Conservation (phyloP, 2,329 filamentous ascomycete species). For the Neonectria faginata region DNA sequence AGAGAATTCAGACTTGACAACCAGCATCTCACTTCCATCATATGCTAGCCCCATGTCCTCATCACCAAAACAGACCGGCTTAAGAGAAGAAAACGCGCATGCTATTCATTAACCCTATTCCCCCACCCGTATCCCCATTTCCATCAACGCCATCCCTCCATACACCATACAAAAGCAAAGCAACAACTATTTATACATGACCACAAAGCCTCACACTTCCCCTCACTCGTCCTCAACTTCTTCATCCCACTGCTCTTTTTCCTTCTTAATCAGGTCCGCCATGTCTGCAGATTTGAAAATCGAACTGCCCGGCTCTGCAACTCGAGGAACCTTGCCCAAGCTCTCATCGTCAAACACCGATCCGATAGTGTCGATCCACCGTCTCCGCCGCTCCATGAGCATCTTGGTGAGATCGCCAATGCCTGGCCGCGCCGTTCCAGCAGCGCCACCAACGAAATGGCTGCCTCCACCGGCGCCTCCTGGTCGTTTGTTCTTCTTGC, state of each 20-base stretch:
- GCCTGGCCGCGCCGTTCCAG: slow-evolving; percentile 76
- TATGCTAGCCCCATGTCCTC: too few species aligned
- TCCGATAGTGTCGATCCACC: slow-evolving; percentile 92
- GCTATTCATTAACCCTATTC: slow-evolving; percentile 28
- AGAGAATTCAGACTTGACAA: not conserved
- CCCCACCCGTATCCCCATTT: slow-evolving; percentile 17
- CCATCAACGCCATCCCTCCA: slow-evolving; percentile 34
- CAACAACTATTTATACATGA: slow-evolving; percentile 29
- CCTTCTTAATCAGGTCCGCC: slow-evolving; percentile 77
- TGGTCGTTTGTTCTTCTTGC: slow-evolving; percentile 86
- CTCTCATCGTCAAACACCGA: slow-evolving; percentile 89
- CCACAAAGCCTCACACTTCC: not conserved
- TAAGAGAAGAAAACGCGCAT: slow-evolving; percentile 10
- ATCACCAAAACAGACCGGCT: not conserved
- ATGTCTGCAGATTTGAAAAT: slow-evolving; percentile 82
- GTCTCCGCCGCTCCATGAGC: slow-evolving; percentile 88
- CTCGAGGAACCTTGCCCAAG: slow-evolving; percentile 76
- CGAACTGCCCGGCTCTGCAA: slow-evolving; percentile 70
- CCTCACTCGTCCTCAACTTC: slow-evolving; percentile 75
- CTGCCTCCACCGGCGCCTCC: slow-evolving; percentile 80
- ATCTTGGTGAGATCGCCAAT: slow-evolving; percentile 93
- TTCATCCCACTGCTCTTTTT: slow-evolving; percentile 85
- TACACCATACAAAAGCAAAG: slow-evolving; percentile 12
- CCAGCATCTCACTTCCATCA: not conserved
- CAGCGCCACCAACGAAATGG: slow-evolving; percentile 68